Evolutionary conservation across 331 rosid species (phyloP), one percentile per base, ranked within the genome.

Genomic region (Quercus lobata): DNA sequence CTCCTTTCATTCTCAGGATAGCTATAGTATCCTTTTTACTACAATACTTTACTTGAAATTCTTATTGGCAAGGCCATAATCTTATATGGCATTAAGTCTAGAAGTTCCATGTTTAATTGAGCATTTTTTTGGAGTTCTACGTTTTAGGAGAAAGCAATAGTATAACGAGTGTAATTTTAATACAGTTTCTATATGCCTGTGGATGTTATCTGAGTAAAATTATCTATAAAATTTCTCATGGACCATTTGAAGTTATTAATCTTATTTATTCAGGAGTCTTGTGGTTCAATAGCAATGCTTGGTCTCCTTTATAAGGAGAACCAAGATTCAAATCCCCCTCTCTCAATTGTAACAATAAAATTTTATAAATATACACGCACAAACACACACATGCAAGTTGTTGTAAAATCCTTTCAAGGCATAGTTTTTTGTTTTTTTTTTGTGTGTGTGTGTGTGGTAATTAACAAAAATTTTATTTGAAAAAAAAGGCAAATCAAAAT

Each of bases 1-100:
- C 82, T 77, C 73, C 41, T 79, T 56, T 69, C 65, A 27, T 78
- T 62, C 21, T 65, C 15, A 57, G 75, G 57, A 58, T 63, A 63
- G 54, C 14, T 79, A 9, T 27, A 55, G 37, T 79, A 54, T 60
- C 61, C 37, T n/a, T 60, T 15, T 76, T 30, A 71, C 44, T 25
- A 41, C 22, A 49, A 19, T 30, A 24, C 57, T 52, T 24, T 27
- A 25, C 0, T 53, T 54, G 30, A 72, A 4, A n/a, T 71, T 65
- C 74, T 57, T 81, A 41, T 53, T 79, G 41, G 73, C 72, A 27
- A 65, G 69, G 35, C 35, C 0, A 49, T 22, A 25, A 21, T 22
- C 17, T 60, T 21, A 24, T 11, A 60, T 65, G 71, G 24, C 22
- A 18, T 68, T 10, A 18, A 34, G 49, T 34, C 17, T 19, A 7